phyloP scores from a whole-genome alignment of 2,329 filamentous ascomycete genomes.

The Ophiocordyceps australis region DNA sequence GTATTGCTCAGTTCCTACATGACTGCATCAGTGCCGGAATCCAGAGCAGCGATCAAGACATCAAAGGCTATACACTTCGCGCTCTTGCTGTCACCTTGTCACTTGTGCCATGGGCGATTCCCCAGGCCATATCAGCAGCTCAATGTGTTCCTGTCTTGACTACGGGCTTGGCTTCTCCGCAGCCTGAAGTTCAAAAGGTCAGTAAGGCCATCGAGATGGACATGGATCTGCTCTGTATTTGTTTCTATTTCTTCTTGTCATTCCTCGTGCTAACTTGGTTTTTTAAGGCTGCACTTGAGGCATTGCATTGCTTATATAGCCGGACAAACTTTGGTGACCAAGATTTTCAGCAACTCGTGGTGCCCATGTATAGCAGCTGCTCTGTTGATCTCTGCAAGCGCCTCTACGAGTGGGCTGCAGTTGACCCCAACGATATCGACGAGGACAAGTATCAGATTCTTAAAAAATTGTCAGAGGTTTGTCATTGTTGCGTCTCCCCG shows the following conservation, averaged over 20 bases:
- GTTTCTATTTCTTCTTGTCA: too few relatives aligned
- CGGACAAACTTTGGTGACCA: constrained; percentile 57
- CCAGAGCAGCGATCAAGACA: constrained; percentile 45
- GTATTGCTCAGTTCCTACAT: constrained; percentile 56
- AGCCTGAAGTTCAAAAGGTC: constrained; percentile 59
- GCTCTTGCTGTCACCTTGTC: constrained; percentile 62
- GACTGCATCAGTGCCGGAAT: constrained; percentile 52
- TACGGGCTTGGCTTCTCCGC: constrained; percentile 48
- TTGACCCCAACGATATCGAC: constrained; percentile 68
- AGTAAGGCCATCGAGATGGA: background rate
- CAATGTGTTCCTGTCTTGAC: constrained; percentile 54
- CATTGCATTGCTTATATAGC: constrained; percentile 66
- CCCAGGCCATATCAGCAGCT: constrained; percentile 58
- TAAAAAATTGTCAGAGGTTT: constrained; percentile 86
- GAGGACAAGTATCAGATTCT: constrained; percentile 82
- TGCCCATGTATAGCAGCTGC: constrained; percentile 58
- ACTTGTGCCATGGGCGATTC: constrained; percentile 73
- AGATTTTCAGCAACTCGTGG: constrained; percentile 62
- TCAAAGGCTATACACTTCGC: constrained; percentile 56
- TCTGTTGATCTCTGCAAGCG: constrained; percentile 54
- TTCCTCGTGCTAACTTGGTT: background rate
- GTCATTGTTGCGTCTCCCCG: constrained; percentile 4
- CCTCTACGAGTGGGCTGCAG: constrained; percentile 63
- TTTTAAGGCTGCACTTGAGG: constrained; percentile 55
- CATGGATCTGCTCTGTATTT: too few relatives aligned